phyloP scores from a whole-genome alignment of 192 early-diverging fungal genomes.

The Fimicolochytrium jonesii region DNA sequence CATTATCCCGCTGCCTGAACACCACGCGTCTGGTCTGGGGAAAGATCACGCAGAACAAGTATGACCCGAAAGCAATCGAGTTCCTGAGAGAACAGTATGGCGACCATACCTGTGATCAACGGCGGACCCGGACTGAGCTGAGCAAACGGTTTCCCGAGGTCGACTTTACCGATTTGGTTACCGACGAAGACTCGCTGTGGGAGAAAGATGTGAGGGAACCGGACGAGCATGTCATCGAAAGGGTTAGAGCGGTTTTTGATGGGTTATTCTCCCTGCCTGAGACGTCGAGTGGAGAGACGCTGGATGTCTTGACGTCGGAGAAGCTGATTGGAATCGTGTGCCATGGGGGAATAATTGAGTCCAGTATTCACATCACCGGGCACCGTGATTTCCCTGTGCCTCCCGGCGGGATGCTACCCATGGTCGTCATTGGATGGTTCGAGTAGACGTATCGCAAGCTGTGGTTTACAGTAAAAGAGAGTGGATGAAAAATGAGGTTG shows the following conservation, averaged over 20 bases:
- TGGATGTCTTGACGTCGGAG: neutral
- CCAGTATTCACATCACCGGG: neutral
- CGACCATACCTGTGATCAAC: slow-evolving; percentile 25
- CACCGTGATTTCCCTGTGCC: slow-evolving; percentile 12
- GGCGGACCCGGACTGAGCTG: slow-evolving; percentile 19
- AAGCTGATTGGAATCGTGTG: slow-evolving; percentile 9
- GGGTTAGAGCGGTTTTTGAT: slow-evolving; percentile 10
- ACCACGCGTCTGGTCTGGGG: slow-evolving; percentile 16
- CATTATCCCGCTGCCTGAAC: slow-evolving; percentile 20
- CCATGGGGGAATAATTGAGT: slow-evolving; percentile 19
- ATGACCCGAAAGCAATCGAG: slow-evolving; percentile 5
- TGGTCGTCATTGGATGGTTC: slow-evolving; percentile 15
- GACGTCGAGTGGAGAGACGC: neutral
- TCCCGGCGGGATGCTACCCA: slow-evolving; percentile 18
- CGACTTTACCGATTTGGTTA: slow-evolving; percentile 12
- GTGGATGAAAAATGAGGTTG: too few species aligned
- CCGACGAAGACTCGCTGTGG: slow-evolving; percentile 21
- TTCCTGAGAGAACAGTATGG: slow-evolving; percentile 14
- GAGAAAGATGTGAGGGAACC: slow-evolving; percentile 17
- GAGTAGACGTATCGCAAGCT: too few species aligned
- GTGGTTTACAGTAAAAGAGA: too few species aligned
- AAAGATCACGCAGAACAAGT: neutral
- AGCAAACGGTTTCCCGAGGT: neutral
- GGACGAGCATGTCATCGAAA: neutral
- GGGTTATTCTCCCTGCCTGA: too few species aligned